phyloP scores from a whole-genome alignment of 352 stramenopile genomes.

The Pythium dissotocum region DNA sequence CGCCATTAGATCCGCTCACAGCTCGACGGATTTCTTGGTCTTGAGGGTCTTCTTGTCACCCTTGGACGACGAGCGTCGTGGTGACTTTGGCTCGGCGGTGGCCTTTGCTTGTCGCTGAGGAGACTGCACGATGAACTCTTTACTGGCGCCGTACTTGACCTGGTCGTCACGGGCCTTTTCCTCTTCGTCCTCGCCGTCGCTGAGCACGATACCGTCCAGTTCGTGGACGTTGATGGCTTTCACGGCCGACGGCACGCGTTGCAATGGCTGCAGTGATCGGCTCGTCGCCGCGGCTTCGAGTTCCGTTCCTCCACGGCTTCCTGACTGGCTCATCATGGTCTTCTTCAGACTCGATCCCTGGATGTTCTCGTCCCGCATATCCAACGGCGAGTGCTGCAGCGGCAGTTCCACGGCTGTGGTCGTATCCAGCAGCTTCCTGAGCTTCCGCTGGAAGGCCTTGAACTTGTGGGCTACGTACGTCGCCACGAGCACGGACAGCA shows the following conservation, averaged over 20 bases:
- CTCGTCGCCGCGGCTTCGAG: constrained; percentile 38
- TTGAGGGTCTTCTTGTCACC: background rate
- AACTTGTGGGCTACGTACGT: constrained; percentile 67
- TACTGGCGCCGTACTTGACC: constrained; percentile 23
- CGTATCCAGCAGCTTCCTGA: constrained; percentile 53
- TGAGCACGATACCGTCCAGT: constrained; percentile 37
- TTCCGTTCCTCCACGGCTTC: constrained; percentile 26
- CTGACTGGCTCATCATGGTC: constrained; percentile 20
- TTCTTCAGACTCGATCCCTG: constrained; percentile 28
- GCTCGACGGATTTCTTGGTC: background rate
- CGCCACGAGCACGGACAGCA: constrained; percentile 64
- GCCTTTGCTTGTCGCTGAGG: background rate
- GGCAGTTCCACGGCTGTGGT: constrained; percentile 52
- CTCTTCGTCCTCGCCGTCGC: constrained; percentile 33
- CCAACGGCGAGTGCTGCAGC: constrained; percentile 38
- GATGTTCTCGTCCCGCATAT: constrained; percentile 26
- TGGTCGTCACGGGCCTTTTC: constrained; percentile 33
- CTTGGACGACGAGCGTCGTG: background rate
- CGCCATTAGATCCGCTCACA: background rate
- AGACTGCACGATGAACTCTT: constrained; percentile 22
- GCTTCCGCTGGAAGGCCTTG: constrained; percentile 38
- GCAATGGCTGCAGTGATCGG: constrained; percentile 44
- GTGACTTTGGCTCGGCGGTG: constrained; percentile 11
- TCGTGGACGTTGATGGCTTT: constrained; percentile 31
- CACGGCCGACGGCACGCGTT: constrained; percentile 32